A percentile compares a stretch with the other conserved stretches of the same genome.
Evolutionary conservation across 495 filamentous ascomycete genomes (phyloP).

Genomic region (Hypoxylon crocopeplum): DNA sequence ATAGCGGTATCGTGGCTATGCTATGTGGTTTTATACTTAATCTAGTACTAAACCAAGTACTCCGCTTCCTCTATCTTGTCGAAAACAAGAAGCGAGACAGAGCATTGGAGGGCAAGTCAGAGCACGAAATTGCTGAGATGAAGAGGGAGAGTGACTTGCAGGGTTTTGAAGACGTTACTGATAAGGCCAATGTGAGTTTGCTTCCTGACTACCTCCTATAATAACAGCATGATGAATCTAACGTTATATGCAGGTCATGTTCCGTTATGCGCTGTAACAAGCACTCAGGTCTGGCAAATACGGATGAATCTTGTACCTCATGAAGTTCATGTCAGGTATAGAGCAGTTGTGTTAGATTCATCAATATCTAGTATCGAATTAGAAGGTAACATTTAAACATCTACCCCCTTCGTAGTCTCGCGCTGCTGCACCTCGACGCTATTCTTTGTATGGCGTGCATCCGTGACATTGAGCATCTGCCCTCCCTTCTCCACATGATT

Average conservation of each 20-base stretch:
- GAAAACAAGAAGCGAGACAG: conserved; percentile 36
- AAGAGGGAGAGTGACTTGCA: conserved; percentile 37
- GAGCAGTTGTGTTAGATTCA: too few species aligned
- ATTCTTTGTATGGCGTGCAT: conserved; percentile 13
- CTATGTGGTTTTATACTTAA: conserved; percentile 34
- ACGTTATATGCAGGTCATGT: conserved; percentile 27
- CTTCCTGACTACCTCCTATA: not conserved
- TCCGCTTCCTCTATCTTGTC: conserved; percentile 27
- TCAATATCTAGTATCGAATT: too few species aligned
- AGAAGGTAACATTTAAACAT: conserved; percentile 4
- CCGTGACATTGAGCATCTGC: conserved; percentile 33
- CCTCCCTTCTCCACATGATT: conserved; percentile 65
- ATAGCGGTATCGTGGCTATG: conserved; percentile 31
- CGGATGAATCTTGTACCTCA: not conserved
- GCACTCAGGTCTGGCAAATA: not conserved
- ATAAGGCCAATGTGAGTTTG: conserved; percentile 39
- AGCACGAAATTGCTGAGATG: conserved; percentile 33
- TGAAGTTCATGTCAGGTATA: too few species aligned
- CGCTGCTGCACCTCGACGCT: not conserved
- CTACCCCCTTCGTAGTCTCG: conserved; percentile 6
- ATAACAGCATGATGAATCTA: not conserved
- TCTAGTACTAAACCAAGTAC: conserved; percentile 26
- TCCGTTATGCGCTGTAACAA: conserved; percentile 25
- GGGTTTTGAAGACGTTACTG: conserved; percentile 42
- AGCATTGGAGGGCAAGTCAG: conserved; percentile 30